Base-by-base conservation (phyloP, 768 basidiomycete genomes). In the Pisolithus microcarpus region DNA sequence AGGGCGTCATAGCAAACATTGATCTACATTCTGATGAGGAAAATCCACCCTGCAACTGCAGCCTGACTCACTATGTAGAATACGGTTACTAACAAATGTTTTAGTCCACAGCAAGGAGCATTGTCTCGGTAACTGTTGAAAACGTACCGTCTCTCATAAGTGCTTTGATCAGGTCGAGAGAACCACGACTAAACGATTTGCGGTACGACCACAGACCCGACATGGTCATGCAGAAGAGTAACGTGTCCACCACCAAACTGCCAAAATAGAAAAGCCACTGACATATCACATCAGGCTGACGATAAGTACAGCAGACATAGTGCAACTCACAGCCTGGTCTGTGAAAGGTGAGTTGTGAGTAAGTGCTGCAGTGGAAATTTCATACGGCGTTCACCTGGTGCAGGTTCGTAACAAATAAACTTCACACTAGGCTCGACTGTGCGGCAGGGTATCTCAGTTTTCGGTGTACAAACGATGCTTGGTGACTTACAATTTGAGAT, bases 211-310 rank as follows among this genome's bases (percentile, higher is more conserved):
- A 7, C 16, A 52, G 48, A 18, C 49, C 42, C 21, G 13, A 24
- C 38, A n/a, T 9, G 21, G 48, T 52, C 18, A 52, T 38, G 13
- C 31, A 16, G 49, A 43, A 50, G 7, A 48, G 6, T 28, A 50
- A 1, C 16, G 11, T n/a, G 26, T 52, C 51, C 5, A 52, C 49
- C 11, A 34, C 18, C n/a, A 42, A 31, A n/a, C 48, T 50, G 9
- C 19, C 51, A 18, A 50, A 1, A 40, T 40, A 31, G 10, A 23
- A 16, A 18, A 51, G 7, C 51, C 51, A 52, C 51, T 52, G 19
- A 18, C 8, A 13, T 16, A 26, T 21, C 7, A 31, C 7, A 11
- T 44, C 15, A 44, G 28, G 8, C 9, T 18, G 9, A 21, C 7
- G 5, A 26, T 26, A 7, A 26, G 8, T 5, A 44, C 5, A 44